phyloP scores from a whole-genome alignment of 2,329 filamentous ascomycete genomes.

The Aspergillus japonicus region DNA sequence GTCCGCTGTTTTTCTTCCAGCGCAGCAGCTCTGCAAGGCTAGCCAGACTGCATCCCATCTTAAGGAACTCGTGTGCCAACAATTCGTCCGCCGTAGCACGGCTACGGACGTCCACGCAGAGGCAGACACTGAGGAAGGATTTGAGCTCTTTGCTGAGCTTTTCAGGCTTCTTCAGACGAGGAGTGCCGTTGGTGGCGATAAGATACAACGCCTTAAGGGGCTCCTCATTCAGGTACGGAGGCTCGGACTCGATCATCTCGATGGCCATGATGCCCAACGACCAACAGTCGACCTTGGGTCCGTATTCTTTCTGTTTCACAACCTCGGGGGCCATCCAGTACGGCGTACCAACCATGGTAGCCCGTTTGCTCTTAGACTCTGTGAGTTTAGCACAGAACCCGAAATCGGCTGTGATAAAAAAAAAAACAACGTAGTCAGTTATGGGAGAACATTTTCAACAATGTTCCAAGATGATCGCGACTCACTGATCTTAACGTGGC shows the following conservation, averaged over 20 bases:
- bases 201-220: conserved; percentile 95
- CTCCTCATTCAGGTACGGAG: conserved; percentile 96
- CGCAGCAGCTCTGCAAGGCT: conserved; percentile 84
- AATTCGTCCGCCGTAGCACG: conserved; percentile 89
- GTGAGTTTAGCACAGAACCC: conserved; percentile 99
- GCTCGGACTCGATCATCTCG: conserved; percentile 99
- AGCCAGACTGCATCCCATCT: conserved; percentile 78
- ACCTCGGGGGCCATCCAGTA: conserved; percentile 99
- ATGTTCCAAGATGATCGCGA: conserved; percentile 25
- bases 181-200: conserved; percentile 96
- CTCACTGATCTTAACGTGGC: conserved; percentile 97
- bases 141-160: conserved; percentile 98
- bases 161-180: conserved; percentile 95
- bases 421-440: not conserved
- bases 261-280: conserved; percentile 99
- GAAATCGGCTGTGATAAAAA: conserved; percentile 75
- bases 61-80: conserved; percentile 88
- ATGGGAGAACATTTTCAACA: not conserved
- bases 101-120: conserved; percentile 95
- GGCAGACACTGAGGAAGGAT: conserved; percentile 90
- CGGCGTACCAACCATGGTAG: conserved; percentile 97
- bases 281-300: conserved; percentile 98
- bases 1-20: conserved; percentile 53
- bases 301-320: conserved; percentile 99
- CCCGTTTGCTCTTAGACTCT: conserved; percentile 92